Conservation (phyloP, 2,329 filamentous ascomycete species). For the Neofusicoccum cordaticola region DNA sequence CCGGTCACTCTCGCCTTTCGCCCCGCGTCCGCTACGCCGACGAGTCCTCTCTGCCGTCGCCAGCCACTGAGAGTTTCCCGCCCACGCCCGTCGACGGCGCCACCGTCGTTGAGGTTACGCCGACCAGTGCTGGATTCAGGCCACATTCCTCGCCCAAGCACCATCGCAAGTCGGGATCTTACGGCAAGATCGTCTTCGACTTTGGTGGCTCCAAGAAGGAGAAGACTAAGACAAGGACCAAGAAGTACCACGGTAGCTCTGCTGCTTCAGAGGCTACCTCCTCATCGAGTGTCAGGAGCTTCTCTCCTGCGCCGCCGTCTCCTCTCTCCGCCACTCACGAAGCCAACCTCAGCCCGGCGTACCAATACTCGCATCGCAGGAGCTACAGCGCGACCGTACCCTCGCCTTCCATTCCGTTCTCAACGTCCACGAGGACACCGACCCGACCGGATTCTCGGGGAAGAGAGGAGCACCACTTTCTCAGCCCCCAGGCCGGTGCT, state of each 20-base stretch:
- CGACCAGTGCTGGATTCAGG: neutral
- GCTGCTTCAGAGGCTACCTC: neutral
- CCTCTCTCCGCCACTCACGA: neutral
- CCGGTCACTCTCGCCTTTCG: slow-evolving; percentile 3
- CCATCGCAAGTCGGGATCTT: neutral
- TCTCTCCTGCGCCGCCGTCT: neutral
- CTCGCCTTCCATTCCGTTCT: neutral
- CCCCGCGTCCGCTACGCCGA: slow-evolving; percentile 3
- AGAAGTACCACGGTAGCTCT: slow-evolving; percentile 4
- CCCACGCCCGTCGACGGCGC: slow-evolving; percentile 3
- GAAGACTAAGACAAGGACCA: neutral
- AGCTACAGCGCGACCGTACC: neutral
- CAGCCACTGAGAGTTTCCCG: slow-evolving; percentile 4
- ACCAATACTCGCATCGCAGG: neutral
- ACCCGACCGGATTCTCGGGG: neutral
- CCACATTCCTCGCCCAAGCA: neutral
- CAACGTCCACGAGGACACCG: neutral
- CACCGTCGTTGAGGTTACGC: neutral
- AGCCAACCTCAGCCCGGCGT: neutral
- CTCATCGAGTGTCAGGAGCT: neutral
- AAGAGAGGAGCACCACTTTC: slow-evolving; percentile 3
- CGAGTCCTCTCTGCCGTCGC: neutral
- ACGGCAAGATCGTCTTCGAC: neutral
- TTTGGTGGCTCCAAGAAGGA: neutral
- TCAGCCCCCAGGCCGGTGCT: slow-evolving; percentile 4